Evolutionary conservation across 2,329 filamentous ascomycete species (phyloP).

Genomic region (Xylariaceae sp.): DNA sequence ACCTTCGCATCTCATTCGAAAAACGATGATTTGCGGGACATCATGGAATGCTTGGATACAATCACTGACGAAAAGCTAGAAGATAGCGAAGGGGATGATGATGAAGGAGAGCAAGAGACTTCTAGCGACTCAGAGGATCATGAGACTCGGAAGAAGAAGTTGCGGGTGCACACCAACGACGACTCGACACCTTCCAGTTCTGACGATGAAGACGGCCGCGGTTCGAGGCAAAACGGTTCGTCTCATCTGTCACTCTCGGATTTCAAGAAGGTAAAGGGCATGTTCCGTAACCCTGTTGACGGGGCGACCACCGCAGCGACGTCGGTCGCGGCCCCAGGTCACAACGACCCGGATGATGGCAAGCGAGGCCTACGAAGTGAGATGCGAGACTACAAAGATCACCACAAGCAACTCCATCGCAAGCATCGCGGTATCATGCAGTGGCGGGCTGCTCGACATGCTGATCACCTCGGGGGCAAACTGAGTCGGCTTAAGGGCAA

Average conservation of each 20-base stretch:
- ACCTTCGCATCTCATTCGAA: conserved; percentile 45
- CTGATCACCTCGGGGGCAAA: conserved; percentile 49
- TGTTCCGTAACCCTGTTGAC: conserved; percentile 30
- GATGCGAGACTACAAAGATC: conserved; percentile 56
- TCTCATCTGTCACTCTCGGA: conserved; percentile 20
- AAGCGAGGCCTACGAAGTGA: conserved; percentile 45
- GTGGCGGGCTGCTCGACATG: conserved; percentile 55
- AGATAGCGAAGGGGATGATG: conserved; percentile 10
- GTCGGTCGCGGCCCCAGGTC: conserved; percentile 28
- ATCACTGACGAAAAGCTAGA: conserved; percentile 52
- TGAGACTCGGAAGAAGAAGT: conserved; percentile 23
- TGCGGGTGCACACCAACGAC: conserved; percentile 29
- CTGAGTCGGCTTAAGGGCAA: conserved; percentile 54
- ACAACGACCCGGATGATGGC: conserved; percentile 36
- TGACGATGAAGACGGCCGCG: conserved; percentile 29
- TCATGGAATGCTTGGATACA: conserved; percentile 61
- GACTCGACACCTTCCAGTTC: conserved; percentile 25
- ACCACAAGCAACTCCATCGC: conserved; percentile 57
- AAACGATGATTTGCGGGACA: conserved; percentile 49
- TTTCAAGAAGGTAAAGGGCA: conserved; percentile 31
- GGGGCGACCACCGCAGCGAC: conserved; percentile 24
- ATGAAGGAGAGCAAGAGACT: neutral
- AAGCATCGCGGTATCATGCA: conserved; percentile 70
- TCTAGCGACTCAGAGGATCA: conserved; percentile 14
- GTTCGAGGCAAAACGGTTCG: conserved; percentile 6